Evolutionary conservation across 2,329 filamentous ascomycete genomes (phyloP), one percentile per base, ranked within the genome.

Genomic region (Fusarium fujikuroi): DNA sequence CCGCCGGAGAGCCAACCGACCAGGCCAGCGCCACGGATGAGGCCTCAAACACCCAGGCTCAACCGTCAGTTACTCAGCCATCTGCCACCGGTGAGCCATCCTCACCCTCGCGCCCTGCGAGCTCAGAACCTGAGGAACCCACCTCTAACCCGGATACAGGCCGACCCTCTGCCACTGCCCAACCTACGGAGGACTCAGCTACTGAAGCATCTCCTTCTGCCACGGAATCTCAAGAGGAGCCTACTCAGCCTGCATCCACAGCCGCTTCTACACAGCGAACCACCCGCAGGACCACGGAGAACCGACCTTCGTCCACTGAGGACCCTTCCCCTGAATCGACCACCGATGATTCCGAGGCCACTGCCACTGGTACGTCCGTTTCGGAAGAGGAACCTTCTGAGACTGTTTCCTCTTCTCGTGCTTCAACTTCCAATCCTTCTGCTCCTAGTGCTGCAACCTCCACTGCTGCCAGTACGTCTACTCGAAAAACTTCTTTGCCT

Each of bases 381-480:
- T 66, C 70, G 58, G 73, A 78, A 78, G 76, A 76, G 72, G 70
- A 66, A 63, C 39, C 77, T 74, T 71, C 75, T 62, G 68, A 73
- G 66, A 75, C 76, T 42, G 56, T 71, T 63, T 70, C 79, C 59
- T 74, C 78, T 70, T 77, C 72, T 74, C 71, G 75, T 80, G 74
- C 73, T 74, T 67, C 77, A 72, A 72, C 63, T 53, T 79, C 76
- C 74, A 66, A 77, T 67, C 75, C 80, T 72, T 76, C 70, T 73
- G 58, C 70, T 71, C 54, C 66, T 46, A 73, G 61, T 73, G 70
- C 70, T 72, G 63, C 67, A 73, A 74, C 71, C 62, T 73, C 71
- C 70, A 73, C 70, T 73, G 72, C 77, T 75, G 73, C 79, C 73
- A 78, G 80, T 81, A 82, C 78, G 80, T 82, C 78, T 71, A 62